These are phyloP conservation scores for Plasmodium inui DNA, from an alignment of 169 alveolate genomes.

Conservation along the genomic window DNA sequence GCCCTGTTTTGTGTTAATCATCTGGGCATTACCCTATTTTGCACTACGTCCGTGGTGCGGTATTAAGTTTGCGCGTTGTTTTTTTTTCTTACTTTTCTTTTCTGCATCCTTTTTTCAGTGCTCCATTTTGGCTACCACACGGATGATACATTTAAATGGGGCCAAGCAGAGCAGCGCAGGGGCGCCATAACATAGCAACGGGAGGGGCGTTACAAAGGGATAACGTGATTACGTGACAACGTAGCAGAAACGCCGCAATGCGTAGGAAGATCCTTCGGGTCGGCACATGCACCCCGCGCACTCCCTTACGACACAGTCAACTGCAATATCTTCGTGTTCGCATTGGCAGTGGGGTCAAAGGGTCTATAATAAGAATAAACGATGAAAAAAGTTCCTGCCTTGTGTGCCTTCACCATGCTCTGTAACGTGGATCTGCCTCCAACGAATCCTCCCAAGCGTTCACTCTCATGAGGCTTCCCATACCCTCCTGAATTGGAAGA, in stretches of 20 bases:
- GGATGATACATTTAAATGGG: neutral
- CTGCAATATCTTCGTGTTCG: conserved; percentile 38
- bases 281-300: neutral
- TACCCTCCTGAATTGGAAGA: neutral
- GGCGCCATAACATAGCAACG: neutral
- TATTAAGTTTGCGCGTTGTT: neutral
- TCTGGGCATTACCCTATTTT: neutral
- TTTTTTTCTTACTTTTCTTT: neutral
- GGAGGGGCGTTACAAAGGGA: no score
- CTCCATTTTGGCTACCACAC: neutral
- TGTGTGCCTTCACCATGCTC: conserved; percentile 28
- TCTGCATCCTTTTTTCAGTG: neutral
- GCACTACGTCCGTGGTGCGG: neutral
- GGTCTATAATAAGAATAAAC: conserved; percentile 66
- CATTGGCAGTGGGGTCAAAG: conserved; percentile 12
- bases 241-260: neutral
- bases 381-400: conserved; percentile 10
- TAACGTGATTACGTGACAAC: neutral
- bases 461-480: neutral
- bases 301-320: conserved; percentile 17
- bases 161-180: neutral
- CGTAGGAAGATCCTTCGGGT: neutral
- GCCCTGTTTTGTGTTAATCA: neutral
- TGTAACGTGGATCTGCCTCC: conserved; percentile 16
- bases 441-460: neutral